Base-by-base conservation (phyloP, 78 protist genomes). In the Trichosphaerium sp. region DNA sequence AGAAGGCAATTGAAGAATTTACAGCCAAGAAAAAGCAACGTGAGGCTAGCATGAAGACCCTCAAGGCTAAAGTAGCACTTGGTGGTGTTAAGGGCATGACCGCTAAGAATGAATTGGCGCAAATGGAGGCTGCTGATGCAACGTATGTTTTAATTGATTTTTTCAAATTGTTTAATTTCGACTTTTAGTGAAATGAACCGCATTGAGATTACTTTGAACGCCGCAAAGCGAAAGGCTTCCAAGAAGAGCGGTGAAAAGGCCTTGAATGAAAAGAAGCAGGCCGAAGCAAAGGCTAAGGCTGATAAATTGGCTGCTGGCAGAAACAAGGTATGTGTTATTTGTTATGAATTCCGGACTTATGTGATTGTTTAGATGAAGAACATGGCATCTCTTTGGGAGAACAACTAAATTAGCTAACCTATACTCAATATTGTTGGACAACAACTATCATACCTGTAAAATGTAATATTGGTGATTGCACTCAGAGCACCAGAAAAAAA, bases 141-240 rank as follows among this genome's bases (percentile, higher is more conserved):
- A 60, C 65, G 21, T n/a, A n/a, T n/a, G n/a, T n/a, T n/a, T n/a
- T n/a, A n/a, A n/a, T n/a, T n/a, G n/a, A n/a, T n/a, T n/a, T n/a
- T n/a, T n/a, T n/a, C n/a, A n/a, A n/a, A n/a, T n/a, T n/a, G n/a
- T n/a, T n/a, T n/a, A n/a, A n/a, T n/a, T n/a, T n/a, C n/a, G n/a
- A n/a, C n/a, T n/a, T n/a, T n/a, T n/a, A n/a, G n/a, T n/a, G 47
- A 41, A 10, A 60, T 60, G 65, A 60, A 60, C 65, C 65, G 65
- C 11, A 14, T 60, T n/a, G 65, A 60, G 31, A 29, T 60, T n/a
- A 60, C 65, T 47, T 47, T 60, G 34, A 60, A 60, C 31, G 65
- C 65, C 31, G 65, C 65, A 29, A 60, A 60, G 65, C 32, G 11
- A 8, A 60, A 60, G 15, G 65, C 12, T 7, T 14, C n/a, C 15